Evolutionary conservation across 148 eudicot genomes (phyloP), one percentile per base, ranked within the genome.

Genomic region (Pouteria glomerata): DNA sequence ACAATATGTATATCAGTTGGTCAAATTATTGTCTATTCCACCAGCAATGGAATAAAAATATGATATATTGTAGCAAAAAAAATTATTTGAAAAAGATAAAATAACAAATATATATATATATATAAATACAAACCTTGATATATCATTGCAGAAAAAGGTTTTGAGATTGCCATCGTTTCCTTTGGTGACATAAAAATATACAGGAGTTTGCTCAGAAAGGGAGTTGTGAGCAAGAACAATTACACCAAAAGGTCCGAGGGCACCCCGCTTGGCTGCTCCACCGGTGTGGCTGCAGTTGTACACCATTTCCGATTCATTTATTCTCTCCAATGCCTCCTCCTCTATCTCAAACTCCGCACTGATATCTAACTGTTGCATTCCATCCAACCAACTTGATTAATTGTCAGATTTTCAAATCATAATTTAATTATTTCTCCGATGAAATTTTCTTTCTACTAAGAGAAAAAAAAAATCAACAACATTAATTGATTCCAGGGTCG

Each of bases 221-320:
- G 51, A 72, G 1, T 50, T 57, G 13, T 78, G 76, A 10, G 86
- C 76, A 24, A 80, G 82, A 55, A 88, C 85, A 41, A 85, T 58
- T 13, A 88, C 3, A 4, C 92, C 92, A 15, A 88, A 88, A 1
- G 89, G 92, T 19, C 92, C 92, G 3, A 88, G 76, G 3, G 89
- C 84, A 11, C 89, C 92, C 21, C 89, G 80, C 1, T 74, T 76
- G 42, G 76, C 27, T 29, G 84, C 76, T 66, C 84, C 92, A 26
- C 75, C 78, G 34, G 82, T 78, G 21, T n/a, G 57, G 19, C 76
- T 66, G 80, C 92, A 85, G 11, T 70, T 73, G 65, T 78, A 83
- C 21, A 50, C 34, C 61, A 57, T 85, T 13, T 68, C 67, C 0
- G 69, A 57, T 45, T 33, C 77, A 0, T 77, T 61, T 24, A 76